A percentile compares a stretch with the other conserved stretches of the same genome.
Evolutionary conservation across 306 rosid genomes (phyloP).

Genomic region (Inga leiocalycina): DNA sequence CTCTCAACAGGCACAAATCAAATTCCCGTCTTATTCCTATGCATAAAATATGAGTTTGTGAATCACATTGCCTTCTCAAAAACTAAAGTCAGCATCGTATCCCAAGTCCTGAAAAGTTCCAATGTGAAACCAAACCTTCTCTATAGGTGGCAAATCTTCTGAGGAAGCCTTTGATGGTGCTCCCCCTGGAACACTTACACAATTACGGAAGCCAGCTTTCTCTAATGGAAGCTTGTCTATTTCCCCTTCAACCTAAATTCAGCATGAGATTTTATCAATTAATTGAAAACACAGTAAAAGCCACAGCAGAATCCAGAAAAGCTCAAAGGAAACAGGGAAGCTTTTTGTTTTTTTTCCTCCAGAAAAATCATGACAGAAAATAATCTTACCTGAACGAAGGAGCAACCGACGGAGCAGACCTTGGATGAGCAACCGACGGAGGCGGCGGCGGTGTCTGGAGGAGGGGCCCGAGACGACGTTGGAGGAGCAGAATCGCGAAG

Average conservation of each 20-base stretch:
- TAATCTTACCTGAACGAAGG: no score
- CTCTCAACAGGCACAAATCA: background rate
- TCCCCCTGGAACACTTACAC: slow-evolving; percentile 91
- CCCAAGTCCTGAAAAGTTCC: background rate
- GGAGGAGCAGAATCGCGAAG: no score
- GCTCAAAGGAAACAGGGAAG: no score
- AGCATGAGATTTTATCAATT: slow-evolving; percentile 28
- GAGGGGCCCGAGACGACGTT: no score
- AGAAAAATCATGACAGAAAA: no score
- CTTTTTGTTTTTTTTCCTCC: no score
- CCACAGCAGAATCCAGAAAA: no score
- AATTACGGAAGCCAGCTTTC: slow-evolving; percentile 86
- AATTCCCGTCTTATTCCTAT: background rate
- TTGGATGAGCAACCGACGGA: no score
- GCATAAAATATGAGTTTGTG: background rate
- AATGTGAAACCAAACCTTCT: slow-evolving; percentile 54
- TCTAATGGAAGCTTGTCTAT: slow-evolving; percentile 90
- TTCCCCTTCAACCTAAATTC: slow-evolving; percentile 88
- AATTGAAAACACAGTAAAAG: no score
- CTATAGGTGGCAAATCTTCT: slow-evolving; percentile 62
- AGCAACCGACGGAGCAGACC: no score
- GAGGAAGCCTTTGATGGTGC: slow-evolving; percentile 75
- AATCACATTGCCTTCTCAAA: slow-evolving; percentile 1
- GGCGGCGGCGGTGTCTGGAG: no score
- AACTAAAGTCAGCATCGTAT: background rate